Base-by-base conservation (phyloP, 768 basidiomycete genomes). In the Leccinum arenicola region DNA sequence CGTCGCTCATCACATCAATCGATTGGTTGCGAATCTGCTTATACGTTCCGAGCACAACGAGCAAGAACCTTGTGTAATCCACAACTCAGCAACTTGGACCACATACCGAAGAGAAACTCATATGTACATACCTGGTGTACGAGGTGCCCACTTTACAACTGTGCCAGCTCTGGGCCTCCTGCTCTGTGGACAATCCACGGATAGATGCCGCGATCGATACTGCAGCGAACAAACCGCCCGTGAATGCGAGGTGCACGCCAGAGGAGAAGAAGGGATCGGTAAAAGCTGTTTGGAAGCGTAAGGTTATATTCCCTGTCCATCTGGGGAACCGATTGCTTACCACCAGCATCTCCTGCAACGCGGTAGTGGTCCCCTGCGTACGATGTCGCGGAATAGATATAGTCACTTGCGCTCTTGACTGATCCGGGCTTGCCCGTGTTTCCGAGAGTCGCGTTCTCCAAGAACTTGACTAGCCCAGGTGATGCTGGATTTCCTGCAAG, bases 271-370 rank as follows among this genome's bases (percentile, higher is more conserved):
- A 47, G 5, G 45, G 45, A 47, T 63, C 62, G 7, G 61, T 52
- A 48, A 61, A 63, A 6, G 59, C 62, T 63, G 45, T 23, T 19
- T 19, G 21, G 21, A 47, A 14, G 21, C 5, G 19, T 47, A 23
- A 47, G 45, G 17, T 40, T n/a, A 40, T 40, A n/a, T 40, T 40
- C 8, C 38, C 38, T 9, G 9, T 40, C 8, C 38, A 40, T 40
- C 38, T 47, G 45, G 45, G 25, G 43, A 52, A n/a, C 8, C 12
- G 14, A 11, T 17, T 7, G 29, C 38, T 19, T n/a, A 61, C 57
- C 57, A 45, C 52, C 62, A 6, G 84, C 84, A 68, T 86, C 85
- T 17, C 85, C 84, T 25, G 82, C 67, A 48, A 87, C 81, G 33
- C 85, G 75, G 64, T 79, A 87, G 25, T 78, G 73, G 31, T 71